Evolutionary conservation across 1,284 basidiomycete species (phyloP), one percentile per base, ranked within the genome.

Genomic region (Laetiporus sulphureus): DNA sequence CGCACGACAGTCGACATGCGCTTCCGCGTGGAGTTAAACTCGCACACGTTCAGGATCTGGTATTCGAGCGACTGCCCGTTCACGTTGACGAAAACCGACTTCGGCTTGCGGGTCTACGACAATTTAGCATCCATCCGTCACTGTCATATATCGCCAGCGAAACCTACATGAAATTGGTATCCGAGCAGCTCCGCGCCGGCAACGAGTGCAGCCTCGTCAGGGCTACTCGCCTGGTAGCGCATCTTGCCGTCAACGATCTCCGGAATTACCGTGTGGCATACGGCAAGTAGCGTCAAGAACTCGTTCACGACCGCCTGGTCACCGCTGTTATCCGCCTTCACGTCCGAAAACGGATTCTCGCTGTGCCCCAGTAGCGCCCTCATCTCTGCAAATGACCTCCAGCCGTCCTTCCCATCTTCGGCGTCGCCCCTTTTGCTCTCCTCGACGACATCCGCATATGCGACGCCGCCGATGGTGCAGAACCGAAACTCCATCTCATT

Each of bases 201-300:
- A 0, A 99, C 96, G 24, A 99, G 70, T 1, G 96, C 96, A 1
- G 93, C 96, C 63, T 99, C 96, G 58, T 99, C 96, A 0, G 96
- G 96, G 68, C 92, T 96, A 49, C 91, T 95, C 1, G 96, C 96
- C 63, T 99, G 96, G 61, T 88, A 99, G 18, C 83, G 73, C 54
- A 83, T 85, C 73, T 89, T 93, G 31, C 73, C 84, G 41, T 91
- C 82, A 53, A 81, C 83, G 42, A 83, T 66, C 64, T 99, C 96
- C n/a, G 96, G 90, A 60, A 99, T 96, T 53, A 99, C 96, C 0
- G 96, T 99, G 62, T 99, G 96, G 56, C 96, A 99, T 27, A 98
- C 94, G 3, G 95, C 87, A 29, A 99, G 73, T 25, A 99, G 69
- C 0, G 87, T 86, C 54, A 99, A 62, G 58, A 99, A 99, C 61